Evolutionary conservation across 768 basidiomycete species (phyloP).

Genomic region (Suillus subalutaceus): DNA sequence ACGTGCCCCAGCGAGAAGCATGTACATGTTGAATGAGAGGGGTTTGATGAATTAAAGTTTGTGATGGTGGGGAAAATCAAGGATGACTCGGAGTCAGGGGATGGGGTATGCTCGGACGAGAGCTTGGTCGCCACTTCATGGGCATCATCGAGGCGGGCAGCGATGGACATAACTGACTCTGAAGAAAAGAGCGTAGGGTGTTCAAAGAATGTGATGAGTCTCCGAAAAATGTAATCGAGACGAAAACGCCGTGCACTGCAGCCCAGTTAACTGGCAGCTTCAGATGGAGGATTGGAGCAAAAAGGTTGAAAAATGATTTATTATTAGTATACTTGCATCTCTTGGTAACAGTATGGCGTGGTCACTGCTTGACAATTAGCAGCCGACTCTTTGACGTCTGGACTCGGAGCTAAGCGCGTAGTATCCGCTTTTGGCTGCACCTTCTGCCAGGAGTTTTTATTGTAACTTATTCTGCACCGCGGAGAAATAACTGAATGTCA

Average conservation of each 20-base stretch:
- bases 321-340: not conserved
- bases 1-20: slow-evolving; percentile 18
- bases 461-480: not conserved
- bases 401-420: not conserved
- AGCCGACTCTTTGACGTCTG: not conserved
- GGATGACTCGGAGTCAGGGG: slow-evolving; percentile 18
- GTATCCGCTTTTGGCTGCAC: not conserved
- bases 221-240: not conserved
- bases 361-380: not conserved
- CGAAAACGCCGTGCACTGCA: not conserved
- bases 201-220: slow-evolving; percentile 5
- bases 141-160: slow-evolving; percentile 13
- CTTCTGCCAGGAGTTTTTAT: not conserved
- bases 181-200: not conserved
- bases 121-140: slow-evolving; percentile 20
- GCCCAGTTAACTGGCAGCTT: not conserved
- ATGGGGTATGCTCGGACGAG: slow-evolving; percentile 17
- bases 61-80: slow-evolving; percentile 16
- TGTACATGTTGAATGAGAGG: slow-evolving; percentile 17
- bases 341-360: not conserved
- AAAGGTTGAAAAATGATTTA: not conserved
- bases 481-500: slow-evolving; percentile 26
- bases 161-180: slow-evolving; percentile 8
- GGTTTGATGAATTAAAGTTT: slow-evolving; percentile 14
- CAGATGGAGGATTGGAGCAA: not conserved